Conservation (phyloP, 495 filamentous ascomycete genomes). For the Xylaria telfairii region DNA sequence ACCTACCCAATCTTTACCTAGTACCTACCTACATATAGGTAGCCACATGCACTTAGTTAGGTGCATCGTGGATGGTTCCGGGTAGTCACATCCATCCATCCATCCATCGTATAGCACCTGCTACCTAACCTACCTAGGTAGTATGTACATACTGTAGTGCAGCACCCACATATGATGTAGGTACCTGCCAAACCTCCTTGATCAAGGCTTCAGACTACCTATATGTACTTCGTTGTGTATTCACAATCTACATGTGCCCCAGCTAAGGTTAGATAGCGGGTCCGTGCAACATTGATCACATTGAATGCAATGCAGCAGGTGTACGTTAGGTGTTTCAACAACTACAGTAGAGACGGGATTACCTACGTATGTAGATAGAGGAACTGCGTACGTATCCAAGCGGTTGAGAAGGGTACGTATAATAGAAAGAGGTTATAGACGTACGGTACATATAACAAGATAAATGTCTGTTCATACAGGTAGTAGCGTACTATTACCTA, state of each 20-base stretch:
- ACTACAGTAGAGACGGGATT: too few relatives aligned
- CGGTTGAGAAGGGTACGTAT: neutral
- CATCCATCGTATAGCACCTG: neutral
- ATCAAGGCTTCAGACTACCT: too few relatives aligned
- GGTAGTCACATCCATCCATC: neutral
- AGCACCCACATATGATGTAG: too few relatives aligned
- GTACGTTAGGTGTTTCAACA: neutral
- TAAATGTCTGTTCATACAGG: neutral
- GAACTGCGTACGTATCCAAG: neutral
- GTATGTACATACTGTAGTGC: too few relatives aligned
- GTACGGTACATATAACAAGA: too few relatives aligned
- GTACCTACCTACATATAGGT: too few relatives aligned
- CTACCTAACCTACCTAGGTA: too few relatives aligned
- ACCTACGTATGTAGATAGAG: neutral
- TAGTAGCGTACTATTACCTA: neutral
- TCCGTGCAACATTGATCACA: neutral
- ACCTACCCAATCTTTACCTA: too few relatives aligned
- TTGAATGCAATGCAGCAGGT: neutral
- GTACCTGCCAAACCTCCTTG: too few relatives aligned
- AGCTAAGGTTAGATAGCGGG: neutral
- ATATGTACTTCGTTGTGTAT: too few relatives aligned
- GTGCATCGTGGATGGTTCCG: neutral
- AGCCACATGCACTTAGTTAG: too few relatives aligned
- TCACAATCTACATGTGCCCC: too few relatives aligned
- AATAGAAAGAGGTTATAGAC: neutral